Evolutionary conservation across 2,329 filamentous ascomycete species (phyloP), one percentile per base, ranked within the genome.

Genomic region (Alternaria sp.): DNA sequence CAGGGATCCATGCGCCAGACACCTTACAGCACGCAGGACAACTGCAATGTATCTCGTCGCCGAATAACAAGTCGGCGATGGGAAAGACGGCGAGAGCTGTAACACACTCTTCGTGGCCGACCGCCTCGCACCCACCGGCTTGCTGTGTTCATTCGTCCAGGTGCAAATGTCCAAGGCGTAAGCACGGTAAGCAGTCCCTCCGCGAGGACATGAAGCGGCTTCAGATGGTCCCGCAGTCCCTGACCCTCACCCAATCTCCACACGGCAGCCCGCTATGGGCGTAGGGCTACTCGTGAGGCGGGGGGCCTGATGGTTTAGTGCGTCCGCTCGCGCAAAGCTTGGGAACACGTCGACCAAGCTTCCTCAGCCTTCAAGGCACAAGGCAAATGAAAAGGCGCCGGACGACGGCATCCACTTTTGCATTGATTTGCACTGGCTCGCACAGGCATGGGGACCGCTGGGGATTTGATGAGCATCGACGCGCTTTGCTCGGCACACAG

Each of bases 171-270:
- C 62, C 67, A 66, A 63, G 69, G 65, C 66, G 73, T 78, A 72
- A 78, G 75, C 74, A 73, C 75, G 74, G 76, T 63, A 65, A 69
- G 68, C 70, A 76, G 67, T 75, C 72, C 61, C 70, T 71, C 75
- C 75, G 72, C 71, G 74, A 53, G 56, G 63, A 66, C 59, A 62
- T 40, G 61, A 68, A 66, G 62, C 66, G 71, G 62, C 67, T 68
- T 70, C 52, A 72, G 68, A 61, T 65, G 66, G 61, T 70, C 65
- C 72, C 65, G 61, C 59, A 60, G 57, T 69, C 65, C 66, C 61
- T 61, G 62, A 52, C 62, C 51, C 60, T 62, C 61, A 44, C 50
- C 67, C 69, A 74, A 79, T 79, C 74, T 79, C 77, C 77, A 78
- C 77, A 77, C 67, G 66, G 69, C 61, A 61, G 62, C 59, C 53